These are phyloP conservation scores for Lobulomyces angularis DNA, from an alignment of 192 early-diverging fungal species.

Conservation along the genomic window DNA sequence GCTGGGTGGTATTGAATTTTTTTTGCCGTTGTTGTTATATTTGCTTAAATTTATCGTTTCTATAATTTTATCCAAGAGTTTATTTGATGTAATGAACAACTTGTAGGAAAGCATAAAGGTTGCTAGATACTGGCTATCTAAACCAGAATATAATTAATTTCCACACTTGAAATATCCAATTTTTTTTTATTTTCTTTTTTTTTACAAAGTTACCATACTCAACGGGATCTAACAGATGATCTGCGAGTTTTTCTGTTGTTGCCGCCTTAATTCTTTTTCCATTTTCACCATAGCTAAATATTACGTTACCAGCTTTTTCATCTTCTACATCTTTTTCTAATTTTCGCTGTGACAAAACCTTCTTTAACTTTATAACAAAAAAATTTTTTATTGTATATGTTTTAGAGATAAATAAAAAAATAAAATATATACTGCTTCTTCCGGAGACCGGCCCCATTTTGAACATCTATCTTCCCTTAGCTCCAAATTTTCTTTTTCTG, in stretches of 20 bases:
- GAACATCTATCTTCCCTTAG: conserved; percentile 23
- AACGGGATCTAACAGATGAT: conserved; percentile 33
- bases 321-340: conserved; percentile 28
- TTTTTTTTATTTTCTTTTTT: too few species aligned
- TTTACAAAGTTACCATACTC: conserved; percentile 34
- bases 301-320: conserved; percentile 21
- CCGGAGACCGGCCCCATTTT: too few species aligned
- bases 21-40: too few species aligned
- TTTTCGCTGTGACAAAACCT: too few species aligned
- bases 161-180: background rate
- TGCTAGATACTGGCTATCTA: conserved; percentile 39
- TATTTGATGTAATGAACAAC: conserved; percentile 21
- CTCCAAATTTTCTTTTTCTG: conserved; percentile 25
- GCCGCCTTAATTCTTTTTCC: conserved; percentile 29
- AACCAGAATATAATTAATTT: background rate
- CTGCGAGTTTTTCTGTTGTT: conserved; percentile 25
- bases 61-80: conserved; percentile 26
- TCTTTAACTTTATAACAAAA: too few species aligned
- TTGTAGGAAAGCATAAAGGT: conserved; percentile 37
- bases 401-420: too few species aligned
- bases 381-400: too few species aligned
- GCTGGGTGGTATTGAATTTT: background rate
- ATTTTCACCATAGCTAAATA: conserved; percentile 30
- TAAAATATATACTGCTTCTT: too few species aligned
- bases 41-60: conserved; percentile 15